phyloP scores from a whole-genome alignment of 208 protist species.

The Lotmaria passim region DNA sequence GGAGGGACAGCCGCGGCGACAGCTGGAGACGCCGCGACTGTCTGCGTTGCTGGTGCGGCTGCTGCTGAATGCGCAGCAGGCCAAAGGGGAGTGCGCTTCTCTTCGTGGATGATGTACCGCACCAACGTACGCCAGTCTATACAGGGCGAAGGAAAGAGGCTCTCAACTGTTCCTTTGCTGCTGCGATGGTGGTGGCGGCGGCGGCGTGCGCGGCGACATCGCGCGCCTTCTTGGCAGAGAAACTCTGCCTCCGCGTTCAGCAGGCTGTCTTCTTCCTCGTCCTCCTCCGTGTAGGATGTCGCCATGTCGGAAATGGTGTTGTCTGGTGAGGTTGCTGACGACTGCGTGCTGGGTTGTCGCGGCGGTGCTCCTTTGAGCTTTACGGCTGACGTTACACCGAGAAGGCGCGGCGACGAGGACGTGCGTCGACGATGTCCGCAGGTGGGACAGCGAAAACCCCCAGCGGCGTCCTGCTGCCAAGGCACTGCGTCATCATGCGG shows the following conservation, averaged over 20 bases:
- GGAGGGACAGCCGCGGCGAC: neutral
- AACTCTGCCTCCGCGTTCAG: slow-evolving; percentile 9
- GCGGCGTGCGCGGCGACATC: neutral
- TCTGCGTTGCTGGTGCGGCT: neutral
- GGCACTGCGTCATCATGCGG: neutral
- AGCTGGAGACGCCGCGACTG: neutral
- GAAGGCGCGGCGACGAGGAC: neutral
- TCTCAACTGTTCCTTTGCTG: neutral
- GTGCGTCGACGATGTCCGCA: slow-evolving; percentile 2
- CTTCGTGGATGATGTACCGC: slow-evolving; percentile 40
- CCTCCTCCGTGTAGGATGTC: slow-evolving; percentile 19
- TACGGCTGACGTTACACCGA: neutral
- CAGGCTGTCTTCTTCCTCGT: slow-evolving; percentile 14
- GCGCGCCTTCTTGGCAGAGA: neutral
- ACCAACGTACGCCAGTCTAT: slow-evolving; percentile 40
- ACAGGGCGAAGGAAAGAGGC: slow-evolving; percentile 10
- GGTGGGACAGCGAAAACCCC: neutral
- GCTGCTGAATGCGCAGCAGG: too few relatives aligned
- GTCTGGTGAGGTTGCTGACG: neutral
- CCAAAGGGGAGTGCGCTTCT: slow-evolving; percentile 1
- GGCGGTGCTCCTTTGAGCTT: neutral
- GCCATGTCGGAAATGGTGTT: slow-evolving; percentile 10
- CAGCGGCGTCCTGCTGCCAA: neutral
- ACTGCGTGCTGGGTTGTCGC: neutral
- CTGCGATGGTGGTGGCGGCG: too few relatives aligned